Conservation (phyloP, 495 filamentous ascomycete species). For the Jackrogersella minutella region DNA sequence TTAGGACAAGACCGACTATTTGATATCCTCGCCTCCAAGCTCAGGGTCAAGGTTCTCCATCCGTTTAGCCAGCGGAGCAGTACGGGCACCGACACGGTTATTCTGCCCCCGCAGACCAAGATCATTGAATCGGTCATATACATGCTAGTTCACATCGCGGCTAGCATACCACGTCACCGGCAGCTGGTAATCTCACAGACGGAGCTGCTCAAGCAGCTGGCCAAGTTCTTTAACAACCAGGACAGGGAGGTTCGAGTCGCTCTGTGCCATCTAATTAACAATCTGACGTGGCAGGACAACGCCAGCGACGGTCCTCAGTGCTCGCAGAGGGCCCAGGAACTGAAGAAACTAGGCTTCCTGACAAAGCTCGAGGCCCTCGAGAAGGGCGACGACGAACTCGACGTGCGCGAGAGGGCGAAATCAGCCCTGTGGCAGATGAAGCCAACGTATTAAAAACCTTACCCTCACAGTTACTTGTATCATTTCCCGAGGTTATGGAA, state of each 20-base stretch:
- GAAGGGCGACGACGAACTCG: slow-evolving; percentile 74
- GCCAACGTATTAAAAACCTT: slow-evolving; percentile 24
- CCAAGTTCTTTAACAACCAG: slow-evolving; percentile 75
- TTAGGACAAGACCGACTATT: slow-evolving; percentile 81
- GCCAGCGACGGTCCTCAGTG: slow-evolving; percentile 66
- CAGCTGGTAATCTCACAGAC: slow-evolving; percentile 66
- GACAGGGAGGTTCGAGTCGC: slow-evolving; percentile 74
- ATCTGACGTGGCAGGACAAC: slow-evolving; percentile 83
- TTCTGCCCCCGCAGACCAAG: slow-evolving; percentile 69
- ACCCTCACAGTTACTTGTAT: background rate
- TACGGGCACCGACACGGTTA: slow-evolving; percentile 46
- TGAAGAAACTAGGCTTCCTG: slow-evolving; percentile 75
- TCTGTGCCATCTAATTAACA: slow-evolving; percentile 82
- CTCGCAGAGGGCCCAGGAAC: slow-evolving; percentile 67
- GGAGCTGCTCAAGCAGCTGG: slow-evolving; percentile 67
- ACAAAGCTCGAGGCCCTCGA: slow-evolving; percentile 69
- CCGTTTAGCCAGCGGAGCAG: slow-evolving; percentile 48
- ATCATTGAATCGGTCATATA: slow-evolving; percentile 77
- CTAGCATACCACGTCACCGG: slow-evolving; percentile 76
- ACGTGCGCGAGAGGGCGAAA: slow-evolving; percentile 84
- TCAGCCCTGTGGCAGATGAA: slow-evolving; percentile 75
- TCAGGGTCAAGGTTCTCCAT: slow-evolving; percentile 64
- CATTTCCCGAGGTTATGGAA: background rate
- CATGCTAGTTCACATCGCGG: slow-evolving; percentile 85
- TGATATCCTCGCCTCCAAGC: slow-evolving; percentile 75